Evolutionary conservation across 1,139 yeast genomes (phyloP).

Genomic region (Blastobotrys capitulatus): DNA sequence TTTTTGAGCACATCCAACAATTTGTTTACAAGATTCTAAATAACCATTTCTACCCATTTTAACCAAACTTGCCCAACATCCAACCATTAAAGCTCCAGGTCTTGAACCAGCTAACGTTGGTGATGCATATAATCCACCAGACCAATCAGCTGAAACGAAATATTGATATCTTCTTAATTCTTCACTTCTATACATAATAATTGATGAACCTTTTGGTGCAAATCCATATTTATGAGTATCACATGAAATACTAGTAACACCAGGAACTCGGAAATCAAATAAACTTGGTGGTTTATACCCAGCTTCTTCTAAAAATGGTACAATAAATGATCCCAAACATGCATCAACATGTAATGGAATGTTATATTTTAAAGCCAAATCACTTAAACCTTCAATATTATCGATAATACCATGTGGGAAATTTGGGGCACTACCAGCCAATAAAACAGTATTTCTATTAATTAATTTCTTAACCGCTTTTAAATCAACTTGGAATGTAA

Average conservation of each 20-base stretch:
- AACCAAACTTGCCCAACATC: constrained; percentile 93
- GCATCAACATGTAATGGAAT: constrained; percentile 94
- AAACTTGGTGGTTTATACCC: constrained; percentile 48
- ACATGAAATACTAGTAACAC: constrained; percentile 96
- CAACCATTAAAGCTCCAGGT: constrained; percentile 95
- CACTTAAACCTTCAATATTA: constrained; percentile 69
- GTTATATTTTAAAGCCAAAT: constrained; percentile 54
- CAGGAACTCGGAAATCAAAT: constrained; percentile 84
- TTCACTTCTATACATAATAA: constrained; percentile 76
- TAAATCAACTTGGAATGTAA: constrained; percentile 62
- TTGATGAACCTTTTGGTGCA: constrained; percentile 95
- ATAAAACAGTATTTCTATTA: constrained; percentile 70
- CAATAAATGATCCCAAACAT: constrained; percentile 88
- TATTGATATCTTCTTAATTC: constrained; percentile 75
- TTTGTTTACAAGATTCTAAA: constrained; percentile 55
- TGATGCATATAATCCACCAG: constrained; percentile 93
- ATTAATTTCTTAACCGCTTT: constrained; percentile 57
- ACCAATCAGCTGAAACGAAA: constrained; percentile 79
- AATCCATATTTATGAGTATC: constrained; percentile 98
- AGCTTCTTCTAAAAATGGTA: constrained; percentile 68
- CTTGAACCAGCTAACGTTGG: constrained; percentile 96
- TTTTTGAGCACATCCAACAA: constrained; percentile 58
- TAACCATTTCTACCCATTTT: constrained; percentile 80
- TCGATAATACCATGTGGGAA: constrained; percentile 96
- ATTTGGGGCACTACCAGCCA: constrained; percentile 94